Evolutionary conservation across 1,139 yeast species (phyloP).

Genomic region (Chernovozyma aurita): DNA sequence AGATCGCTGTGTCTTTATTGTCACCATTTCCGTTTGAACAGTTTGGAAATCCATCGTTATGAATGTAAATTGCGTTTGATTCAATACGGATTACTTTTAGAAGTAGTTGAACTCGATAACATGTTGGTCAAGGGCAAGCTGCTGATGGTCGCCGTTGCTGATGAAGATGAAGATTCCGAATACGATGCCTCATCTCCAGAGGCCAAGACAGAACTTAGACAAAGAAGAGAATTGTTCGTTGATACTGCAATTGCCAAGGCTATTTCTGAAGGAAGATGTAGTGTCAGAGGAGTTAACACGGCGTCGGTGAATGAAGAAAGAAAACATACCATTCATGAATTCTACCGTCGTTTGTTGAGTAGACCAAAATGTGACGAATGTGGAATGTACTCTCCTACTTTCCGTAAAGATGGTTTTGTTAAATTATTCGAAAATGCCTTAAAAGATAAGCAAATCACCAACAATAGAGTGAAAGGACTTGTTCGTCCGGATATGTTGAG

Average conservation of each 20-base stretch:
- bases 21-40: conserved; percentile 71
- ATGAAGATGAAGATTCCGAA: conserved; percentile 22
- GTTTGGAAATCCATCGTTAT: conserved; percentile 67
- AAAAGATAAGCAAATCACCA: conserved; percentile 71
- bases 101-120: conserved; percentile 68
- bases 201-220: conserved; percentile 45
- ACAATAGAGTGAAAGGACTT: conserved; percentile 79
- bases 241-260: conserved; percentile 66
- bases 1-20: conserved; percentile 89
- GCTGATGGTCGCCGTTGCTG: conserved; percentile 17
- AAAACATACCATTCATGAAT: conserved; percentile 67
- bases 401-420: conserved; percentile 91
- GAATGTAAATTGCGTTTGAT: conserved; percentile 76
- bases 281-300: conserved; percentile 65
- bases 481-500: conserved; percentile 69
- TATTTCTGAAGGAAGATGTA: conserved; percentile 70
- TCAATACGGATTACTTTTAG: conserved; percentile 85
- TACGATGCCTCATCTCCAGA: conserved; percentile 23
- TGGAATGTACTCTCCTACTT: conserved; percentile 90
- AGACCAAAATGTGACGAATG: conserved; percentile 94
- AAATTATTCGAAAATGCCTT: conserved; percentile 88
- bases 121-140: conserved; percentile 34
- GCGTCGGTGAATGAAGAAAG: conserved; percentile 87
- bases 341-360: conserved; percentile 65
- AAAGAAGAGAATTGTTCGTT: conserved; percentile 68